Base-by-base conservation (phyloP, 164 flowering plant genomes). In the Chloranthus sessilifolius region DNA sequence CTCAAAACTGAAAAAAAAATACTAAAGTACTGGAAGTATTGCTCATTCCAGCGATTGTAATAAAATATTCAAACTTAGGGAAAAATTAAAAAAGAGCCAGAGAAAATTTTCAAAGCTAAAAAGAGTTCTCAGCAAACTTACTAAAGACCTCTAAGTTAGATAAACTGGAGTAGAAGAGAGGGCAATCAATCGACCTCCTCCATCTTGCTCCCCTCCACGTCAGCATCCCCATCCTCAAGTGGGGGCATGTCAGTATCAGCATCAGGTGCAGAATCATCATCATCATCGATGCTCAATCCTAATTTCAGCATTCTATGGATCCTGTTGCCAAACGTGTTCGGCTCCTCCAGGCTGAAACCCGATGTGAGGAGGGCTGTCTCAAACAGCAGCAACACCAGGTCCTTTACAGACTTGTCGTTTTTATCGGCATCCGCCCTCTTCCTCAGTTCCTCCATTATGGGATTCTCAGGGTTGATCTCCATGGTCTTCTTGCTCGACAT, bases 201-300 rank as follows among this genome's bases (percentile, higher is more conserved):
- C 68, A 63, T 63, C 62, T 53, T 63, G 63, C 68, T 63, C 26
- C 28, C 68, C 58, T 58, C 68, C 1, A 55, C 27, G 4, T 48
- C 52, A 41, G 41, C 56, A 9, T 59, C 67, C 47, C 4, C 25
- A 14, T 63, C 68, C 20, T 56, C 62, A 3, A 48, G 39, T 4
- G 55, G 39, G 9, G 54, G 55, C 62, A 49, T 56, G 22, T 56
- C 60, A 12, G 44, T 17, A 20, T 56, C 62, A 0, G 28, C 59
- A 31, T 43, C 62, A 0, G 5, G 55, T 27, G 36, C 53, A 3
- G 23, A 38, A 29, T 47, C 24, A 1, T 43, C 47, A 7, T 19
- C 47, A 14, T 43, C 47, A 43, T 43, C 27, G 21, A 43, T 43
- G 47, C 47, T 43, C 0, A 43, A 26, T 1, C 38, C 52, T 11